Evolutionary conservation across 345 rosid species (phyloP), one percentile per base, ranked within the genome.

Genomic region (Carallia brachiata): DNA sequence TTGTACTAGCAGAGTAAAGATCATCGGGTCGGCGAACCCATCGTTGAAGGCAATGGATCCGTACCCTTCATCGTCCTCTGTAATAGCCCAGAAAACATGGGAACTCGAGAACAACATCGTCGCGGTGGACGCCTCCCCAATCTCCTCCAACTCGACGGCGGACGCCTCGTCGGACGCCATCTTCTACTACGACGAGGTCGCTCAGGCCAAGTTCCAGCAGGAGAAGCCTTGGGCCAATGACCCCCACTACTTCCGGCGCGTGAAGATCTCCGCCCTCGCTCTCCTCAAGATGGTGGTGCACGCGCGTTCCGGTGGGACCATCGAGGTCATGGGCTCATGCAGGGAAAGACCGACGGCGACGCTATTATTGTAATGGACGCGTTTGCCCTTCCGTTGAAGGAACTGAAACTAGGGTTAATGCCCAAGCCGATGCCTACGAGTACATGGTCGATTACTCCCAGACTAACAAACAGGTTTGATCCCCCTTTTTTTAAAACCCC

Each of bases 281-380:
- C 89, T 96, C 27, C 91, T 92, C 19, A 96, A 96, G 91, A 96
- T 96, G 99, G 99, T 90, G 10, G 99, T 96, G 8, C 99, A 96
- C 84, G 98, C 99, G 32, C 99, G 99, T 76, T 96, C 99, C 32
- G 99, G 99, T 18, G 99, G 99, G 34, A 96, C 91, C 77, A 92
- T 96, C 73, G 99, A 96, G 77, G 93, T 96, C 64, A 96, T 96
- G 99, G 99, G 99, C 0, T 96, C 40, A 92, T 92, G 99, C 99
- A 96, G 79, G 99, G 99, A 9, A 96, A 96, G 74, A 96, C 95
- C 12, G 98, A 90, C 32, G 99, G 99, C 0, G 99, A 96, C 60
- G 84, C 93, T 13, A 96, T 92, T 69, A 96, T 96, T 52, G 99
- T 96, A 13, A 96, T 96, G 98, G 99, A 96, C 74, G 99, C 99